Base-by-base conservation (phyloP, 441 rosid species). In the Pelargonium cotyledonis region DNA sequence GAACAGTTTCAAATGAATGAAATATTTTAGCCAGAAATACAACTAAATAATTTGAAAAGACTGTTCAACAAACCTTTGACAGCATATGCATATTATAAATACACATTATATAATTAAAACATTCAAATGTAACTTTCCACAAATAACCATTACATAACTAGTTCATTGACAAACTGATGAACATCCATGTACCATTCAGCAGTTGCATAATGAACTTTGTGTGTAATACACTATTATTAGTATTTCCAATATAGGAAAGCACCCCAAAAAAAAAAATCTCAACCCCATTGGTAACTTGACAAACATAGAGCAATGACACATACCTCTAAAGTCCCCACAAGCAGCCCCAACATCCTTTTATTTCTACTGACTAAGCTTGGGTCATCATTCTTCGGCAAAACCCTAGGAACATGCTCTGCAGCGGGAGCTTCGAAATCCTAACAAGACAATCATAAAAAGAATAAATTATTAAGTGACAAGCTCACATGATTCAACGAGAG, bases 251-350 rank as follows among this genome's bases (percentile, higher is more conserved):
- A 26, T 26, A 0, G 29, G 29, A 26, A 26, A 26, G 3, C 3
- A 29, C 3, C 2, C n/a, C n/a, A n/a, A n/a, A 1, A 29, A 2
- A 0, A 29, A 29, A 35, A 35, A 35, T 35, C 40, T 5, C 40
- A 4, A 35, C 40, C n/a, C n/a, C n/a, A n/a, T n/a, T n/a, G n/a
- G n/a, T n/a, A n/a, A n/a, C n/a, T n/a, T n/a, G n/a, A 55, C 23
- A 8, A 16, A 55, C 61, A 55, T 18, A 55, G 1, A 68, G 8
- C 29, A 16, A 14, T n/a, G 51, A 67, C 26, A 23, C 77, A 73
- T 83, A 94, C 97, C 97, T 94, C 98, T 79, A 94, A 80, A 70
- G 98, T 94, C 66, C 98, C 98, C 73, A 88, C 80, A 76, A 94
- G 97, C 79, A 88, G 95, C 38, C 96, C 98, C 67, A 91, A 72